phyloP scores from a whole-genome alignment of 2,329 filamentous ascomycete genomes.

The Knufia fluminis region DNA sequence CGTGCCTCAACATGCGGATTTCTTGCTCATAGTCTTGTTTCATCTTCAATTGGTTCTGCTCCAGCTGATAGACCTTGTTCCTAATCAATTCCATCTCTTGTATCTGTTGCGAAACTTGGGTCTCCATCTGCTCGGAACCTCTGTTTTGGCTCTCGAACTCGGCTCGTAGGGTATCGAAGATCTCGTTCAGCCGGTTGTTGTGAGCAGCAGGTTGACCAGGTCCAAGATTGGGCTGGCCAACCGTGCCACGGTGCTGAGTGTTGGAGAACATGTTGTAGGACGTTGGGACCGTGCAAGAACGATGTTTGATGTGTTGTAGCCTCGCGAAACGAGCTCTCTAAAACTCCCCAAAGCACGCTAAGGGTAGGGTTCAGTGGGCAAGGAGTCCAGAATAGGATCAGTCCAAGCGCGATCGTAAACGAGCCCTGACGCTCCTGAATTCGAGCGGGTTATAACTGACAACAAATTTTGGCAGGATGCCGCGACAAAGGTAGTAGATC shows the following conservation, averaged over 20 bases:
- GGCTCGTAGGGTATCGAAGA: constrained; percentile 78
- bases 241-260: constrained; percentile 20
- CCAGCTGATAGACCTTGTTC: constrained; percentile 85
- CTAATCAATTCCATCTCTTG: constrained; percentile 92
- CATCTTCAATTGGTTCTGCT: constrained; percentile 77
- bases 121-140: constrained; percentile 78
- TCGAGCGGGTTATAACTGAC: too few species aligned
- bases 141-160: constrained; percentile 84
- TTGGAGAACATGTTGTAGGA: constrained; percentile 20
- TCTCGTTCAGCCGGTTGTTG: constrained; percentile 70
- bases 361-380: constrained; percentile 2
- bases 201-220: constrained; percentile 44
- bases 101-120: constrained; percentile 88
- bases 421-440: too few species aligned
- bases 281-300: neutral
- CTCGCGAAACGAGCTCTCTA: constrained; percentile 3
- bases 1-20: constrained; percentile 72
- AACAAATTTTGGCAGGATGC: too few species aligned
- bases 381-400: too few species aligned
- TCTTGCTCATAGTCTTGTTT: constrained; percentile 96
- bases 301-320: neutral
- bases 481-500: too few species aligned
- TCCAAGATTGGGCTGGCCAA: constrained; percentile 21
- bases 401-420: too few species aligned
- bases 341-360: neutral